Evolutionary conservation across 306 rosid species (phyloP), one percentile per base, ranked within the genome.

Genomic region (Alnus glutinosa): DNA sequence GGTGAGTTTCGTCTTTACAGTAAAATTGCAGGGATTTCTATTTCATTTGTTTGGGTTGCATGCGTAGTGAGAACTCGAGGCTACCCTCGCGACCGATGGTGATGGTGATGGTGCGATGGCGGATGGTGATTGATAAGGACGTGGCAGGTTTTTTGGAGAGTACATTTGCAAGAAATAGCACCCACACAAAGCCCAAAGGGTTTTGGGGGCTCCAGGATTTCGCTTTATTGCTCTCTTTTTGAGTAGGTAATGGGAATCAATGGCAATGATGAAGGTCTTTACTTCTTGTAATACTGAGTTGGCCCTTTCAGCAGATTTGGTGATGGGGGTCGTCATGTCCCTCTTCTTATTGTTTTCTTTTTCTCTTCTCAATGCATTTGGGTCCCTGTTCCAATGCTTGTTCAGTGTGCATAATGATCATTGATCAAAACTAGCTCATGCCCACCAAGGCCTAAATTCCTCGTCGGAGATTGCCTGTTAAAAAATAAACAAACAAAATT

Each of bases 261-360:
- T 64, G 79, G 54, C 72, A 78, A 77, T 81, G 78, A 81, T 77
- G 85, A 51, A 49, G 59, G 51, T 57, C 58, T 77, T 66, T 63
- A 7, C 72, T 67, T 39, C 59, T n/a, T 77, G 80, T 57, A 64
- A 70, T n/a, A 18, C 34, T 51, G 77, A 68, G 80, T 69, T 77
- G 83, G 83, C 74, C 12, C 77, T 85, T 48, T 85, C 88, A 74
- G n/a, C 34, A 74, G 83, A 85, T 85, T 70, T 80, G 82, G 79
- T 64, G 70, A 58, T 78, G 52, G 46, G 15, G 61, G 28, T 23
- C 28, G 28, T 14, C 70, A 18, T 81, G 66, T 34, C 78, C 86
- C 77, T 11, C 12, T 2, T 23, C 34, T 55, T 4, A 71, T 47
- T 71, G 84, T 81, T 66, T 79, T 58, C 3, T 19, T 3, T 59